Evolutionary conservation across 2,329 filamentous ascomycete genomes (phyloP), one percentile per base, ranked within the genome.

Genomic region (Lojkania enalia): DNA sequence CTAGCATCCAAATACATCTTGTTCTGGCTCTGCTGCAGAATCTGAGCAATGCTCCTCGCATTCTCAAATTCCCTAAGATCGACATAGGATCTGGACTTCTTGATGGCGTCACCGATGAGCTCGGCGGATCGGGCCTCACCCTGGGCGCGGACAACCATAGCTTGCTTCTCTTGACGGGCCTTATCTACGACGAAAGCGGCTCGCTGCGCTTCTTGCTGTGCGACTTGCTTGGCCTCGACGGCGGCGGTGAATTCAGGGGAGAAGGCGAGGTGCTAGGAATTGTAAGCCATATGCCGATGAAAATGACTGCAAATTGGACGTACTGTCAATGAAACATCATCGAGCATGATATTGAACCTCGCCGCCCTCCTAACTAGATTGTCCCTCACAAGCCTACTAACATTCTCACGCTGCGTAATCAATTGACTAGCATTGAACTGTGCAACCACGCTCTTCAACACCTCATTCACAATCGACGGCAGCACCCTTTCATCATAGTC

Each of bases 21-120:
- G 79, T 99, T 99, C 77, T 85, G 85, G 70, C 88, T 81, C 71
- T 95, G 90, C 73, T 96, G 89, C 62, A 99, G 72, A 59, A 95
- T 85, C 59, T 80, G 73, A n/a, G 94, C 94, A 72, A 99, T 95
- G 45, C 83, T 81, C 57, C 89, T 82, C 5, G 94, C 94, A 65
- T 96, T 99, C 78, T 99, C 94, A 63, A 99, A 95, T 80, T 95
- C 94, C 76, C 95, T 89, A 68, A 99, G 82, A 74, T 97, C 94
- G 54, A 99, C 84, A 72, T 99, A 99, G 55, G 90, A 87, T 76
- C 91, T 87, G 78, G 82, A 95, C 87, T 97, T 99, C 88, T 97
- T 99, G 84, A 99, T 95, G 51, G 94, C 94, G 41, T 99, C 94
- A 74, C 94, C 94, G 65, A 99, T 96, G 54, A 99, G 85, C 76